Evolutionary conservation across 2,329 filamentous ascomycete genomes (phyloP), one percentile per base, ranked within the genome.

Genomic region (Emmonsiellopsis sp.): DNA sequence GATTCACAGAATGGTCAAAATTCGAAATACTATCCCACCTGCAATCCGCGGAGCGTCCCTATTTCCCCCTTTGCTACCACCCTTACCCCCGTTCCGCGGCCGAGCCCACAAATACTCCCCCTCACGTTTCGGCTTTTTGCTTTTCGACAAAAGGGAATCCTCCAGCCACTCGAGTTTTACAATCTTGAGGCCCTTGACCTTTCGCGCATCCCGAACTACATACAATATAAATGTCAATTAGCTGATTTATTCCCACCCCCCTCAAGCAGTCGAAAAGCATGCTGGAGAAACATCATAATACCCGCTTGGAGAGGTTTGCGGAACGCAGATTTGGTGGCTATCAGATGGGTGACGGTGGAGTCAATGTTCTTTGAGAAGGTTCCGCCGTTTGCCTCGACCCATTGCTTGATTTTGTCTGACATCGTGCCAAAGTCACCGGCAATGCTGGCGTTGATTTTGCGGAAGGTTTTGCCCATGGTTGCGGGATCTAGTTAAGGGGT

Each of bases 331-430:
- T 78, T 72, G 0, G 81, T 82, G 52, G 82, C 80, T 21, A 95
- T 76, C 0, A 95, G 71, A 68, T 95, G 89, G 0, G 89, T 49
- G 8, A 85, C 80, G 0, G 72, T 61, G 0, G 74, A 65, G 31
- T 74, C 74, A 14, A 88, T 68, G 0, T 74, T 69, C 1, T 72
- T 65, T 0, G 72, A 69, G 63, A 83, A 85, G 1, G 54, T 66
- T 1, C 86, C 89, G 6, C 81, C 82, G 54, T 86, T 81, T 3
- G 73, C 63, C 3, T 72, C 71, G 8, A 88, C 76, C 87, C 88
- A 95, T 40, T 73, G 72, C 37, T 75, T 75, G 37, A 93, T 76
- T 42, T 86, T 79, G 1, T 78, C 73, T 2, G 76, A 68, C 1
- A 72, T 74, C 1, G 69, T 70, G 0, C 76, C 75, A 4, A 88